phyloP scores from a whole-genome alignment of 371 early-diverging fungal genomes.

The Mortierella sp. region DNA sequence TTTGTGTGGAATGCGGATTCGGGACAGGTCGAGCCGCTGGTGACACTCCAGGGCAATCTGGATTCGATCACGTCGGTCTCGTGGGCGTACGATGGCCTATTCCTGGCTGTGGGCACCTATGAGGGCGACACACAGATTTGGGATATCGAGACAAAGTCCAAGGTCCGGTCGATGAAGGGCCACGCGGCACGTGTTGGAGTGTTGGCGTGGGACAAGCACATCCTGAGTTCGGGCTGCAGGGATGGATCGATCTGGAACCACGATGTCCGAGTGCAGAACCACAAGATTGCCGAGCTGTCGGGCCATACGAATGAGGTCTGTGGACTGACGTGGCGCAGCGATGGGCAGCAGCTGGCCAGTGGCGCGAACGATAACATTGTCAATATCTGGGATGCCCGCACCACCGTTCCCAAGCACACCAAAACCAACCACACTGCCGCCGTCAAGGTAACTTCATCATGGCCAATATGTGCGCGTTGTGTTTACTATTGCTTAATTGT shows the following conservation, averaged over 20 bases:
- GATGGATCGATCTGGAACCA: conserved; percentile 95
- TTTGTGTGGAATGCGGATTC: conserved; percentile 95
- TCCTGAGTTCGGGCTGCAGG: conserved; percentile 89
- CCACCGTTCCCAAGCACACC: conserved; percentile 72
- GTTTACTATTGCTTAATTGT: not conserved
- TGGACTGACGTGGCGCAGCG: conserved; percentile 94
- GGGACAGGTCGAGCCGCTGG: conserved; percentile 80
- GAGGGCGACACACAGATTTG: conserved; percentile 91
- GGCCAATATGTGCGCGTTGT: not conserved
- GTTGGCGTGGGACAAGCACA: conserved; percentile 88
- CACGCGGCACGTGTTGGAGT: conserved; percentile 86
- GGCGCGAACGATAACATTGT: conserved; percentile 98
- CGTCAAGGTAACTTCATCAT: conserved; percentile 79
- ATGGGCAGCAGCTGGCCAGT: conserved; percentile 90
- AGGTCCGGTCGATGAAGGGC: conserved; percentile 81
- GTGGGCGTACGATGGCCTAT: conserved; percentile 85
- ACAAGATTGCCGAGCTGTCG: conserved; percentile 75
- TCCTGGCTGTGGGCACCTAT: conserved; percentile 88
- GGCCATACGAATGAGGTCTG: conserved; percentile 92
- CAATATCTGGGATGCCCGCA: conserved; percentile 94
- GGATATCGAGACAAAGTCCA: conserved; percentile 80
- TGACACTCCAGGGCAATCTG: conserved; percentile 64
- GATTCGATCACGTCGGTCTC: conserved; percentile 78
- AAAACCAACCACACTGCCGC: conserved; percentile 88
- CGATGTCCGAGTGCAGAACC: conserved; percentile 90